phyloP scores from a whole-genome alignment of 2,329 filamentous ascomycete species.

The Ophiostoma australiae region DNA sequence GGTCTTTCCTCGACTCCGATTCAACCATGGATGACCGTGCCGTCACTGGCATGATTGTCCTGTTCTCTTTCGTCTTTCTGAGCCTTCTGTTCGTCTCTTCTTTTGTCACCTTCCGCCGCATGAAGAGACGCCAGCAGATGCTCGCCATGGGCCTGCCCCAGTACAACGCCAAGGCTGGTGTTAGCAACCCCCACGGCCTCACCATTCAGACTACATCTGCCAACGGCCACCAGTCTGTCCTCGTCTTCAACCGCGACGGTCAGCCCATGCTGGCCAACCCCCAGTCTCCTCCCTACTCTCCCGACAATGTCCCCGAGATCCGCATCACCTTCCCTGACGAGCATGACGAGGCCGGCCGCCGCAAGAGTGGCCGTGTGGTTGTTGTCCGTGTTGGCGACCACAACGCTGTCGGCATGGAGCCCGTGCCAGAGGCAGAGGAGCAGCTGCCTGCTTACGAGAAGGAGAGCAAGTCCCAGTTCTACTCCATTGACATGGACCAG shows the following conservation, averaged over 20 bases:
- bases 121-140: constrained; percentile 45
- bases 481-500: constrained; percentile 88
- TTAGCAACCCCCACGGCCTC: constrained; percentile 52
- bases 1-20: constrained; percentile 35
- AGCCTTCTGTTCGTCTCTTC: constrained; percentile 61
- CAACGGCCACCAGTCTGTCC: constrained; percentile 59
- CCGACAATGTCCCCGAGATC: constrained; percentile 87
- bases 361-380: constrained; percentile 80
- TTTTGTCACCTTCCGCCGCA: constrained; percentile 68
- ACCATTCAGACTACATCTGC: constrained; percentile 53
- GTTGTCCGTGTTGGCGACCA: constrained; percentile 82
- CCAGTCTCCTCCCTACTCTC: constrained; percentile 67
- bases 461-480: constrained; percentile 72
- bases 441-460: constrained; percentile 85
- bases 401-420: constrained; percentile 79
- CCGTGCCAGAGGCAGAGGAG: constrained; percentile 73
- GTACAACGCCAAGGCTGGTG: constrained; percentile 49
- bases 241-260: constrained; percentile 70
- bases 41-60: constrained; percentile 71
- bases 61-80: constrained; percentile 73
- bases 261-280: constrained; percentile 70
- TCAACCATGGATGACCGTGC: constrained; percentile 48
- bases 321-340: constrained; percentile 98
- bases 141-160: constrained; percentile 58
- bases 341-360: constrained; percentile 77